phyloP scores from a whole-genome alignment of 179 eudicot species.

The Vitellaria paradoxa region DNA sequence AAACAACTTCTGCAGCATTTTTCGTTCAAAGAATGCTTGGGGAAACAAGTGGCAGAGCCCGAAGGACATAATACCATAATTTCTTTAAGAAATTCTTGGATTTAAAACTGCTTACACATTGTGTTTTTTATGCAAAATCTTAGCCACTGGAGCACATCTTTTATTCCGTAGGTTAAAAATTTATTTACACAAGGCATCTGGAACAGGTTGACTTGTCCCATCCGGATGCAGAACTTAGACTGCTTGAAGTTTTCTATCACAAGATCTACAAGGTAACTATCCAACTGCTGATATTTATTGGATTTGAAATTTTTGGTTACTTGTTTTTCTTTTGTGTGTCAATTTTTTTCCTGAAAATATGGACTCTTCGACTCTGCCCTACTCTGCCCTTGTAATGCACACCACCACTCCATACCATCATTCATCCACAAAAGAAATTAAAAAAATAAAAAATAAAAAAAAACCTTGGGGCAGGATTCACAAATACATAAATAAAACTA shows the following conservation, averaged over 20 bases:
- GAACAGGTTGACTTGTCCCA: conserved; percentile 78
- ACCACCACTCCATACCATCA: too few species aligned
- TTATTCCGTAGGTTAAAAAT: background rate
- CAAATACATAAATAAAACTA: background rate
- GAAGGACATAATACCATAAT: background rate
- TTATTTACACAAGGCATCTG: conserved; percentile 1
- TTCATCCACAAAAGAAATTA: background rate
- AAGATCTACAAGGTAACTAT: conserved; percentile 76
- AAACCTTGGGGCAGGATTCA: background rate
- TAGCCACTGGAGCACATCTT: background rate
- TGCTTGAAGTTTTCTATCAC: conserved; percentile 88
- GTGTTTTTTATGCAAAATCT: background rate
- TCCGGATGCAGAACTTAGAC: conserved; percentile 77
- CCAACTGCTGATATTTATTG: background rate
- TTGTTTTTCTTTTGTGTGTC: background rate
- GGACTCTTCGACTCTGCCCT: background rate
- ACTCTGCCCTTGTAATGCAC: background rate
- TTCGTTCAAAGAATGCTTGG: background rate
- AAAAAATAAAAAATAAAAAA: background rate
- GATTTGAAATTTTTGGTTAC: background rate
- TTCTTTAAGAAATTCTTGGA: background rate
- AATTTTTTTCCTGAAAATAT: background rate
- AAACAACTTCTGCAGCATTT: background rate
- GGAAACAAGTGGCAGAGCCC: background rate
- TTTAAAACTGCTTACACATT: background rate